Base-by-base conservation (phyloP, 352 stramenopile species). In the Pythium myriotylum region DNA sequence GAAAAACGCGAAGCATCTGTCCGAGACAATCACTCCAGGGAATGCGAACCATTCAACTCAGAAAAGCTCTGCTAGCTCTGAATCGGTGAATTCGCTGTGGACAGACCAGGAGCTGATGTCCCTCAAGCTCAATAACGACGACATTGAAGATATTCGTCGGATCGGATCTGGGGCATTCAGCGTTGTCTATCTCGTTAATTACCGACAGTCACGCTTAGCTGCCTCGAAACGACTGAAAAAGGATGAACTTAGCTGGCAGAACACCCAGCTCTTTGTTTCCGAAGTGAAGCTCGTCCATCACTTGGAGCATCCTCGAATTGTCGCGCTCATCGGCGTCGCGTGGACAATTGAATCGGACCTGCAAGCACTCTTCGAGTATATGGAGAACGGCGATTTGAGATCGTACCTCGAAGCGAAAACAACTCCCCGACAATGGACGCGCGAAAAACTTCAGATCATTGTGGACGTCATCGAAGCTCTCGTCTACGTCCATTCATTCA, bases 261-360 rank as follows among this genome's bases (percentile, higher is more conserved):
- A 73, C 16, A 84, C 72, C 0, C 73, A 84, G 13, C 62, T 54
- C 9, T 95, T 95, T 29, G 61, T 89, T 9, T 73, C 64, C 3
- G 86, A 95, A 53, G 87, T 94, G 63, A 91, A 89, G 52, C 76
- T 95, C 45, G 73, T 91, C 1, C 59, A 79, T 0, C 60, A 64
- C 13, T 65, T 94, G 1, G 71, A 89, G 16, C 85, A 94, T 39
- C 74, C 82, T 17, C 75, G 76, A 26, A 79, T 95, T 50, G 69
- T 95, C 6, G 65, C 67, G 17, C 62, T 95, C 9, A 68, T 92
- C 4, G 85, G 85, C 3, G 80, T 79, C 5, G 83, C 83, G 4
- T 93, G 81, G 84, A 89, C 69, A 1, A 76, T 81, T 19, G 70
- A 86, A 58, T 68, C 60, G 0, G 74, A 91, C 40, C 40, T 92